Evolutionary conservation across 2,329 filamentous ascomycete genomes (phyloP), one percentile per base, ranked within the genome.

Genomic region (Immersiporthe knoxdaviesiana): DNA sequence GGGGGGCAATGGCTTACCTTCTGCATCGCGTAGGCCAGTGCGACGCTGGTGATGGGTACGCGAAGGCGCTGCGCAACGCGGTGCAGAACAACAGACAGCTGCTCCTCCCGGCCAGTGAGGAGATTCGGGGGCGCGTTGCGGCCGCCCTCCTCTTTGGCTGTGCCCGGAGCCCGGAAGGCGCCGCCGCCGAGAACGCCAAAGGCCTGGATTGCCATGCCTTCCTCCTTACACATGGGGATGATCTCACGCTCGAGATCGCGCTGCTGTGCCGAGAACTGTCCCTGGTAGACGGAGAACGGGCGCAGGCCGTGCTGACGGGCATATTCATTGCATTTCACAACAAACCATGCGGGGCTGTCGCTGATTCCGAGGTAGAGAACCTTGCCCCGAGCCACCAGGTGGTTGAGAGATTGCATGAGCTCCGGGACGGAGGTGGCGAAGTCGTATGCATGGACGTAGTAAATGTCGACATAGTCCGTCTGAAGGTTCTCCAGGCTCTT

Each of bases 211-310:
- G 62, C 71, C 83, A 91, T 90, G 44, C 89, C 88, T 74, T 91
- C 87, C 39, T 84, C 81, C 50, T 82, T 82, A 52, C 79, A 82
- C 90, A 92, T 92, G 56, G 88, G 88, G 47, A 92, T 83, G 73
- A 91, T 89, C n/a, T 91, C 89, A 32, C 88, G 83, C 79, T 91
- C 89, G 64, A 91, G 86, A 76, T 93, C 91, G 32, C 91, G 86
- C 39, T 62, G 58, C 44, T 83, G 81, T 21, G 86, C 86, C n/a
- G 80, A 85, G 87, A 88, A 92, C 24, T 78, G 80, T 41, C 90
- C 90, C 78, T 91, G 88, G 78, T 91, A 91, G 65, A 91, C 84
- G 68, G 78, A 81, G 79, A 91, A 91, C 44, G 81, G 85, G 21
- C 84, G 82, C 66, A 90, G 79, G 63, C 85, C 86, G 73, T 90